phyloP scores from a whole-genome alignment of 768 basidiomycete genomes.

The Artomyces pyxidatus region DNA sequence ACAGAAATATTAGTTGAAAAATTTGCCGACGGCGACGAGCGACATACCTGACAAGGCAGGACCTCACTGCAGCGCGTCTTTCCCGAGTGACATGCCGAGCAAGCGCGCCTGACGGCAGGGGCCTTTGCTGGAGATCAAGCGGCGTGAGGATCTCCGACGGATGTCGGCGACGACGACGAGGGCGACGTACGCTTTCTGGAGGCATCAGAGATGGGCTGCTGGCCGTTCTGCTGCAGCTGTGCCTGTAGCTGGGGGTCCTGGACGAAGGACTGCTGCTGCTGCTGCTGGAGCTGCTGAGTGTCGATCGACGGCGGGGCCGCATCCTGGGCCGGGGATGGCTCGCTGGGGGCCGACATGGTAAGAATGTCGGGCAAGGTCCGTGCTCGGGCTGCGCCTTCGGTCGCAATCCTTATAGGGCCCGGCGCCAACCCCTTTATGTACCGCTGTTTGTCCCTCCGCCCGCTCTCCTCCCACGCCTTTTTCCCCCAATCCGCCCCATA shows the following conservation, averaged over 20 bases:
- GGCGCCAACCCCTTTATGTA: conserved; percentile 9
- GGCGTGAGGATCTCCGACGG: conserved; percentile 16
- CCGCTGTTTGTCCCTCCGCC: conserved; percentile 10
- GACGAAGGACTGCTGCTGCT: conserved; percentile 5
- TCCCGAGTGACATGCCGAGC: conserved; percentile 73
- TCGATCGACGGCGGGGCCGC: conserved; percentile 53
- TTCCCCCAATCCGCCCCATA: background rate
- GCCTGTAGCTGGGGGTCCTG: conserved; percentile 26
- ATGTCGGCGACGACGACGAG: background rate
- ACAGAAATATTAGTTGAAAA: background rate
- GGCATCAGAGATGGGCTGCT: conserved; percentile 21
- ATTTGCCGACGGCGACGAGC: conserved; percentile 8
- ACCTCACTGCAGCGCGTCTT: conserved; percentile 81
- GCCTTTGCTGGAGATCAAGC: conserved; percentile 50
- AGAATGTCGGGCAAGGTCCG: conserved; percentile 20
- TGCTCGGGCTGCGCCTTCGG: background rate
- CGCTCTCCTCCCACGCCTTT: background rate
- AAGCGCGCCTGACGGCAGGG: conserved; percentile 74
- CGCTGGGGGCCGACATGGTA: conserved; percentile 65
- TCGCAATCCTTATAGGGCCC: conserved; percentile 2
- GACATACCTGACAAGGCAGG: conserved; percentile 66
- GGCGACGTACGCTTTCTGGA: conserved; percentile 52
- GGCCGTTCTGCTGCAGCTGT: conserved; percentile 19
- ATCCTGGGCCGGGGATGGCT: conserved; percentile 63
- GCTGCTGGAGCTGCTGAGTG: conserved; percentile 39